These are phyloP conservation scores for Lactarius trivialis DNA, from an alignment of 768 basidiomycete genomes.

Conservation along the genomic window DNA sequence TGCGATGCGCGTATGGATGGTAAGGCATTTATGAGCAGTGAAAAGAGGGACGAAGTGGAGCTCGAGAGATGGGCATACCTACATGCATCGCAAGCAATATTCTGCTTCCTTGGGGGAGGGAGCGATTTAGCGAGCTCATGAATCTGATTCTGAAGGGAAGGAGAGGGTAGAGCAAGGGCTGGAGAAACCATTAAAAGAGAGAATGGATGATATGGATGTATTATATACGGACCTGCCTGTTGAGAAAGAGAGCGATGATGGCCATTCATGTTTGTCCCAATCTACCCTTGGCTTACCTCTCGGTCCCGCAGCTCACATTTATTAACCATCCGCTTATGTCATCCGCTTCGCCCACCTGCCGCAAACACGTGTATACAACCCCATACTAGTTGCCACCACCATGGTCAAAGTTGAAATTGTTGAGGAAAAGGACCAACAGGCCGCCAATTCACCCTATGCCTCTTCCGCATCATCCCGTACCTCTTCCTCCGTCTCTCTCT, in stretches of 20 bases:
- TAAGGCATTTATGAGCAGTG: conserved; percentile 2
- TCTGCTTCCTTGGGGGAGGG: conserved; percentile 85
- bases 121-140: conserved; percentile 75
- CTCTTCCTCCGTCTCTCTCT: conserved; percentile 65
- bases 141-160: conserved; percentile 72
- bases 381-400: conserved; percentile 6
- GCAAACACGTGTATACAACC: not conserved
- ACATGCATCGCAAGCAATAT: conserved; percentile 91
- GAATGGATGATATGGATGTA: not conserved
- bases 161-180: conserved; percentile 60
- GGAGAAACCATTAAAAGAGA: conserved; percentile 26
- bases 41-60: conserved; percentile 12
- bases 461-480: conserved; percentile 71
- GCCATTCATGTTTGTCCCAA: not conserved
- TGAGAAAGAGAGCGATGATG: conserved; percentile 11
- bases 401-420: conserved; percentile 96
- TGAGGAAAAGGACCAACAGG: conserved; percentile 66
- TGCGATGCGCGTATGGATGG: conserved; percentile 3
- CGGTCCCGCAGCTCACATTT: conserved; percentile 15
- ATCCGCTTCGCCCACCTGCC: too few species aligned
- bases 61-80: conserved; percentile 39
- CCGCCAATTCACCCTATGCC: conserved; percentile 57
- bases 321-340: not conserved
- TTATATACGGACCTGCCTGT: conserved; percentile 13
- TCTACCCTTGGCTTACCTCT: not conserved